Evolutionary conservation across 108 stramenopile species (phyloP), one percentile per base, ranked within the genome.

Genomic region (Skeletonema menzelii): DNA sequence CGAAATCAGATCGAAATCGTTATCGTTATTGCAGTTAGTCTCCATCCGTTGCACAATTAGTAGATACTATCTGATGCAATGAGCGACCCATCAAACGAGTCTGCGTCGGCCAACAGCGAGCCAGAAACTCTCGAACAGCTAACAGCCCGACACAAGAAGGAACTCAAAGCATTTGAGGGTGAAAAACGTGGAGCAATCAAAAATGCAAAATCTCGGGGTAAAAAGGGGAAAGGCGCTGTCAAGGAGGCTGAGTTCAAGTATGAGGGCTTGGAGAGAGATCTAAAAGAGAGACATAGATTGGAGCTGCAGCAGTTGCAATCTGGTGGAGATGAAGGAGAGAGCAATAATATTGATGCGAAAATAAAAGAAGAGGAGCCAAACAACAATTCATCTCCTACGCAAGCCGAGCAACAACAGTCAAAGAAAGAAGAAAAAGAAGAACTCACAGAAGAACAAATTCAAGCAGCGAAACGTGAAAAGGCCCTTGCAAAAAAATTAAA

Each of bases 131-230:
- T 75, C 40, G 86, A 88, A 10, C 83, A 87, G 34, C 44, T 89
- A 17, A 70, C 82, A 38, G n/a, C 77, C 13, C 64, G 81, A 10
- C 88, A 92, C 63, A 86, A 85, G 58, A 91, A 91, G 74, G 95
- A 91, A 65, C 40, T 94, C 26, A 93, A 94, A 77, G 77, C 86
- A 31, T 82, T 96, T 67, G 90, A 94, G 13, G 86, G 85, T 40
- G 93, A 91, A 77, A 92, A 92, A 63, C 82, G 88, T 38, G 77
- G 85, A 8, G 86, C 87, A 24, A 58, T 92, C 28, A 91, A 94
- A 73, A 96, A 88, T 76, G 87, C 88, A 47, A 91, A 94, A 69
- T 80, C 65, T 15, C 82, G 72, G 14, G 82, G 79, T 5, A 90
- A 92, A 67, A 94, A 92, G 66, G 91, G 72, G 22, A 96, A 93